Percentiles rank a stretch among this genome's conserved stretches.
Conservation (phyloP, 495 filamentous ascomycete species). For the Hypoxylon subgilvum region DNA sequence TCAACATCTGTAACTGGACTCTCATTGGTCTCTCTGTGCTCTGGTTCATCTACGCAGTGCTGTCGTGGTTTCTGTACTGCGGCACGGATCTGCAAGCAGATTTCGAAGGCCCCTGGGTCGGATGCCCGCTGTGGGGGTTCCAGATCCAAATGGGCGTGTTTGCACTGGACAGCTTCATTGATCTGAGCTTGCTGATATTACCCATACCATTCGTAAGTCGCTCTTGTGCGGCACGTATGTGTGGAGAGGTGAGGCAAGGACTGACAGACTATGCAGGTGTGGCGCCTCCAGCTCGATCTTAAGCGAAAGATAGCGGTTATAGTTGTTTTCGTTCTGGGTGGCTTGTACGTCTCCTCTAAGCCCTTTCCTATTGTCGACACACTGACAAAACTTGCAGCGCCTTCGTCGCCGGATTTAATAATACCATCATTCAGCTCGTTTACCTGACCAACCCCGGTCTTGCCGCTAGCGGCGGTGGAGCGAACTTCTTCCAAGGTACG, state of each 20-base stretch:
- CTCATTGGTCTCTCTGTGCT: neutral
- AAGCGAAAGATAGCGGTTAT: conserved; percentile 2
- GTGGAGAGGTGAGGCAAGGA: too few relatives aligned
- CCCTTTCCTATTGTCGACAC: neutral
- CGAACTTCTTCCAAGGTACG: conserved; percentile 5
- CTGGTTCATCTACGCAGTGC: conserved; percentile 1
- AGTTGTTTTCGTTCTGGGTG: conserved; percentile 1
- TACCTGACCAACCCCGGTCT: conserved; percentile 1
- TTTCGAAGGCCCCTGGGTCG: neutral
- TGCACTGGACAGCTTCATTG: conserved; percentile 5
- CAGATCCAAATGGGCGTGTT: conserved; percentile 6
- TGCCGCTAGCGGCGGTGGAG: neutral
- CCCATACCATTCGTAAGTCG: conserved; percentile 6
- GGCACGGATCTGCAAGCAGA: neutral
- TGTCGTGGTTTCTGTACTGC: conserved; percentile 1
- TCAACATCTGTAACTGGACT: conserved; percentile 1
- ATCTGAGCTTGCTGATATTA: neutral
- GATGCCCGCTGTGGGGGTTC: conserved; percentile 1
- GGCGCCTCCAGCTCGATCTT: neutral
- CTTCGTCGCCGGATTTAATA: conserved; percentile 9
- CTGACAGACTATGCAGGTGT: conserved; percentile 1
- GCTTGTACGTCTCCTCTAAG: neutral
- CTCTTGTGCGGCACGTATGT: neutral
- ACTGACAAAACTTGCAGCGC: neutral
- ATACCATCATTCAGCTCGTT: conserved; percentile 11